Evolutionary conservation across 345 rosid species (phyloP).

Genomic region (Populus euphratica): DNA sequence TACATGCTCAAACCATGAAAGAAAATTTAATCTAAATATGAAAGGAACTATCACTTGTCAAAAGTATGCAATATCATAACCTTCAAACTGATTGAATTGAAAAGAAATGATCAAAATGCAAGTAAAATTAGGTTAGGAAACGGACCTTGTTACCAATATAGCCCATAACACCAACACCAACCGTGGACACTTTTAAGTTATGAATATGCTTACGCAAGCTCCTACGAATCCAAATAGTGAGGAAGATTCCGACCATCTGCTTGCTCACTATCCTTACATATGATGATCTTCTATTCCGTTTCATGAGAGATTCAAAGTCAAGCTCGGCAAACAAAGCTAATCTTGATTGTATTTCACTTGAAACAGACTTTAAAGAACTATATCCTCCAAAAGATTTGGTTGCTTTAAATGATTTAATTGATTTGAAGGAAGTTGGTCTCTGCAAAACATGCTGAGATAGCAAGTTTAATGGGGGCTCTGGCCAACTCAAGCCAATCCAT

Average conservation of each 20-base stretch:
- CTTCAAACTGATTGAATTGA: not conserved
- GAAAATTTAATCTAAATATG: not conserved
- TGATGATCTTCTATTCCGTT: conserved; percentile 59
- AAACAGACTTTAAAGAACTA: conserved; percentile 55
- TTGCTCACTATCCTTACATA: conserved; percentile 80
- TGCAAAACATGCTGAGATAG: conserved; percentile 55
- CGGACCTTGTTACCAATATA: conserved; percentile 92
- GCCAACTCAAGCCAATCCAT: conserved; percentile 82
- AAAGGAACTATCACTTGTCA: not conserved
- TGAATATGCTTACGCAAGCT: conserved; percentile 81
- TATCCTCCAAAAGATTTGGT: conserved; percentile 52
- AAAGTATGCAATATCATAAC: not conserved
- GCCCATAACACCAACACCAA: conserved; percentile 96
- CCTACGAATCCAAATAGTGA: conserved; percentile 84
- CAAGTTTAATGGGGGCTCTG: conserved; percentile 73
- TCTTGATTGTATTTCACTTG: conserved; percentile 36
- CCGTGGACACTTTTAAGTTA: conserved; percentile 75
- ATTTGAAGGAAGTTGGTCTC: conserved; percentile 57
- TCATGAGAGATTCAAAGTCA: conserved; percentile 65
- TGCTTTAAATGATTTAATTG: conserved; percentile 47
- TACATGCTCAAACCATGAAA: not conserved
- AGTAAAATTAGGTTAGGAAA: conserved; percentile 19
- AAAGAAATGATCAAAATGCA: not conserved
- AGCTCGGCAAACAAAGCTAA: conserved; percentile 58
- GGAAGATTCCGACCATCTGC: conserved; percentile 92